A percentile compares a stretch with the other conserved stretches of the same genome.
These are phyloP conservation scores for Epithele typhae DNA, from an alignment of 768 basidiomycete genomes.

Conservation along the genomic window DNA sequence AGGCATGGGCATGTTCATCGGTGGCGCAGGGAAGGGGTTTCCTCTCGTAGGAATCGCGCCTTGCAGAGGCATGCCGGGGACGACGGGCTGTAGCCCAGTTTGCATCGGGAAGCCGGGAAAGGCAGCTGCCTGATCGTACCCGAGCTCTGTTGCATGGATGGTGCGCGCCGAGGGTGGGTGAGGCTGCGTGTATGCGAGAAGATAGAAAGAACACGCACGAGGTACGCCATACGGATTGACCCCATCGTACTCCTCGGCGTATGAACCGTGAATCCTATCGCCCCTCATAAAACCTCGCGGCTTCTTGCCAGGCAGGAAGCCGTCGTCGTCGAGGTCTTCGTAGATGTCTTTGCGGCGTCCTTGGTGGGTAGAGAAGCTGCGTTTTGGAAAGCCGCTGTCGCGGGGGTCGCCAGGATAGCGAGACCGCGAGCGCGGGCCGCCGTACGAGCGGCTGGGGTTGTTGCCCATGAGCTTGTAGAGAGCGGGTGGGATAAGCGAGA, in stretches of 20 bases:
- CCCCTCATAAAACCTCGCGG: too few species aligned
- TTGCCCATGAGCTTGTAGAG: constrained; percentile 12
- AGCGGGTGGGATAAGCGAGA: too few species aligned
- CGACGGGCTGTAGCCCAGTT: constrained; percentile 1
- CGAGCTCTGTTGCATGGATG: not conserved
- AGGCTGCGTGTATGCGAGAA: not conserved
- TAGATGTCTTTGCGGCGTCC: not conserved
- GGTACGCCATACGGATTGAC: not conserved
- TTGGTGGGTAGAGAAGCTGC: not conserved
- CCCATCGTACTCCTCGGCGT: not conserved
- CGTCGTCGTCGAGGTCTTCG: constrained; percentile 1
- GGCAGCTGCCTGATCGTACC: not conserved
- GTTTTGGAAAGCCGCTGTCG: constrained; percentile 2
- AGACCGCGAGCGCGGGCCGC: not conserved
- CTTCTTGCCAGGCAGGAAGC: not conserved
- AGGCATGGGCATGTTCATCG: constrained; percentile 11
- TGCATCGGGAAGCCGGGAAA: constrained; percentile 9
- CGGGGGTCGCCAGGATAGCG: constrained; percentile 1
- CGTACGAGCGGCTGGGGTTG: constrained; percentile 8
- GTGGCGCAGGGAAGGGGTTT: constrained; percentile 8
- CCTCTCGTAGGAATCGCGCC: constrained; percentile 10
- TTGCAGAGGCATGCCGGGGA: constrained; percentile 7
- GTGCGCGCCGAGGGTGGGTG: not conserved
- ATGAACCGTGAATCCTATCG: not conserved
- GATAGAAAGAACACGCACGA: not conserved